A percentile compares a stretch with the other conserved stretches of the same genome.
Conservation (phyloP, 2,329 filamentous ascomycete genomes). For the Colletotrichum echinochloae region DNA sequence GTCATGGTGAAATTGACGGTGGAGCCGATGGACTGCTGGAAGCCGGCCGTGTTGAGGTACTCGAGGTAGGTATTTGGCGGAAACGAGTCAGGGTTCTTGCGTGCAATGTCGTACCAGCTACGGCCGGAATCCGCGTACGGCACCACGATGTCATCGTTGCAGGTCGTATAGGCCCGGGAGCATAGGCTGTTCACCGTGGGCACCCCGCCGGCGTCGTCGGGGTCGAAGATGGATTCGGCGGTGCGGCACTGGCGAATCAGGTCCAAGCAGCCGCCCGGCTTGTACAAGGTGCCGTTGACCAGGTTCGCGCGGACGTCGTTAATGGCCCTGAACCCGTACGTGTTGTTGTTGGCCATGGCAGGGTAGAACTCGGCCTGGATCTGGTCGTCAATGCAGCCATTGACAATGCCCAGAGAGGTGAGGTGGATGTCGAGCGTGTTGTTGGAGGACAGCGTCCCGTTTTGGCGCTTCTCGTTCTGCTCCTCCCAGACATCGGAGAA, state of each 20-base stretch:
- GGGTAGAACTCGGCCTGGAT: constrained; percentile 70
- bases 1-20: constrained; percentile 68
- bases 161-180: constrained; percentile 46
- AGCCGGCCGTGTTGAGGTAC: constrained; percentile 71
- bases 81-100: constrained; percentile 68
- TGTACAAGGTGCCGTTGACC: constrained; percentile 37
- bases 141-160: constrained; percentile 66
- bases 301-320: constrained; percentile 37
- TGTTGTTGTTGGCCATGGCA: constrained; percentile 68
- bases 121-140: constrained; percentile 68
- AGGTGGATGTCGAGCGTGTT: constrained; percentile 70
- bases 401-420: constrained; percentile 75
- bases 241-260: constrained; percentile 40
- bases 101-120: constrained; percentile 72
- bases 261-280: constrained; percentile 37
- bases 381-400: constrained; percentile 76
- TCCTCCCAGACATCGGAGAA: constrained; percentile 70
- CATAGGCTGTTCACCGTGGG: constrained; percentile 33
- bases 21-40: constrained; percentile 69
- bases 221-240: constrained; percentile 34
- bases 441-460: constrained; percentile 60
- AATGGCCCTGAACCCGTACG: constrained; percentile 72
- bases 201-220: constrained; percentile 33
- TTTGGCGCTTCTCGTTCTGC: constrained; percentile 70
- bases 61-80: constrained; percentile 71